phyloP scores from a whole-genome alignment of 495 filamentous ascomycete genomes.

The Bathelium albidoporum region DNA sequence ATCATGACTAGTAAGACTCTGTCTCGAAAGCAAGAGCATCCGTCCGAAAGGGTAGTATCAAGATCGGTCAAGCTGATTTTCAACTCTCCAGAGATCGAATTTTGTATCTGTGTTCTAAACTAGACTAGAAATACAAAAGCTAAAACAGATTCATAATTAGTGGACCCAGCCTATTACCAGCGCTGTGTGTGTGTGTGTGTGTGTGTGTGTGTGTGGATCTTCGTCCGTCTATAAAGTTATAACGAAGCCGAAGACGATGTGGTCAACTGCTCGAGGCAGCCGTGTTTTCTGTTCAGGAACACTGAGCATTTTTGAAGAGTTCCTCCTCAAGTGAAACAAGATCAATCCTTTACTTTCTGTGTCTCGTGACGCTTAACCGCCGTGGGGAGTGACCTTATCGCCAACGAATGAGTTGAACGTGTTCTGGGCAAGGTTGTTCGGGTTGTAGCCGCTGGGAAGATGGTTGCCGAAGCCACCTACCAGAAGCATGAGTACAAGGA shows the following conservation, averaged over 20 bases:
- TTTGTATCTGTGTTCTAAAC: neutral
- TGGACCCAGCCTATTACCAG: neutral
- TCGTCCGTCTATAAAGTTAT: neutral
- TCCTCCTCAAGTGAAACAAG: neutral
- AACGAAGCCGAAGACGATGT: neutral
- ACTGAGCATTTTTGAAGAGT: neutral
- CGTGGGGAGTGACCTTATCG: neutral
- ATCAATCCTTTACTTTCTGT: neutral
- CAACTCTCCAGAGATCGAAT: slow-evolving; percentile 2
- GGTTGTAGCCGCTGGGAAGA: neutral
- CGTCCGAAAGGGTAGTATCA: no score
- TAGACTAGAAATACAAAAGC: slow-evolving; percentile 4
- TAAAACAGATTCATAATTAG: slow-evolving; percentile 1
- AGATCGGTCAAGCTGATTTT: no score
- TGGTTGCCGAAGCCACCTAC: slow-evolving; percentile 41
- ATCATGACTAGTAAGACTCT: no score
- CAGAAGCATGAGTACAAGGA: slow-evolving; percentile 58
- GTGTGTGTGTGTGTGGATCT: neutral
- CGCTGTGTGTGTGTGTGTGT: neutral
- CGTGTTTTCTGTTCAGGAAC: neutral
- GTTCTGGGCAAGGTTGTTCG: slow-evolving; percentile 1
- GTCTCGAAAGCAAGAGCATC: no score
- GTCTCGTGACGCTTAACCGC: neutral
- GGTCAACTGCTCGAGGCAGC: neutral
- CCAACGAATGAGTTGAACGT: slow-evolving; percentile 1